These are phyloP conservation scores for Macrolepiota albuminosa DNA, from an alignment of 768 basidiomycete genomes.

Conservation along the genomic window DNA sequence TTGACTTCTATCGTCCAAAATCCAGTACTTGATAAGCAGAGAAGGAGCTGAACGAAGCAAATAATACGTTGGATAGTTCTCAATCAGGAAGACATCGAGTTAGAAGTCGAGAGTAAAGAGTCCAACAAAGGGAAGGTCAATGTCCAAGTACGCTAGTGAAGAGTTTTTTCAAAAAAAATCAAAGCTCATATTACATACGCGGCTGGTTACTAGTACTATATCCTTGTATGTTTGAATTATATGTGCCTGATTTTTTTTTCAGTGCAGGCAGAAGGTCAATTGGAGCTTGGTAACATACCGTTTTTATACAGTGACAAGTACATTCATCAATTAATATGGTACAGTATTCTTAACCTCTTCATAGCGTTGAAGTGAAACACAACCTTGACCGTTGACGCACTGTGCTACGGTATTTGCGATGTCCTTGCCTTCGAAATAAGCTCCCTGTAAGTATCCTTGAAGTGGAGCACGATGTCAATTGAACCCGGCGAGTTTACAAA, in stretches of 20 bases:
- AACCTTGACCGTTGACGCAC: constrained; percentile 30
- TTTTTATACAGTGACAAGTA: not conserved
- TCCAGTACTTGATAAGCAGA: too few relatives aligned
- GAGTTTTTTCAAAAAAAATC: too few relatives aligned
- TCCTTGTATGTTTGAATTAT: too few relatives aligned
- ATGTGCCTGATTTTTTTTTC: not conserved
- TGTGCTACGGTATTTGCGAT: constrained; percentile 34
- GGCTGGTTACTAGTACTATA: too few relatives aligned
- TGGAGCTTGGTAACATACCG: not conserved
- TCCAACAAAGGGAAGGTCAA: too few relatives aligned
- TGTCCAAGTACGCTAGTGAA: too few relatives aligned
- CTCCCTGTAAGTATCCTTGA: constrained; percentile 52
- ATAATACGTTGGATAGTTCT: too few relatives aligned
- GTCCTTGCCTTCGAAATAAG: constrained; percentile 49
- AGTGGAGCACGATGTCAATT: not conserved
- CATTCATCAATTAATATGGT: constrained; percentile 15
- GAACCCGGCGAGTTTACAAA: not conserved
- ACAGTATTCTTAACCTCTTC: constrained; percentile 19
- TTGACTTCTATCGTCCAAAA: too few relatives aligned
- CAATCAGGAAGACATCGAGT: too few relatives aligned
- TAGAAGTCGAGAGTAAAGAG: too few relatives aligned
- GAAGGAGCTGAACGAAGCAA: too few relatives aligned
- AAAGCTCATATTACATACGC: too few relatives aligned
- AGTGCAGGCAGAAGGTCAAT: not conserved
- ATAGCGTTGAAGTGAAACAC: constrained; percentile 18